These are phyloP conservation scores for Cupressus sempervirens DNA, from an alignment of 75 land plant genomes.

Conservation along the genomic window DNA sequence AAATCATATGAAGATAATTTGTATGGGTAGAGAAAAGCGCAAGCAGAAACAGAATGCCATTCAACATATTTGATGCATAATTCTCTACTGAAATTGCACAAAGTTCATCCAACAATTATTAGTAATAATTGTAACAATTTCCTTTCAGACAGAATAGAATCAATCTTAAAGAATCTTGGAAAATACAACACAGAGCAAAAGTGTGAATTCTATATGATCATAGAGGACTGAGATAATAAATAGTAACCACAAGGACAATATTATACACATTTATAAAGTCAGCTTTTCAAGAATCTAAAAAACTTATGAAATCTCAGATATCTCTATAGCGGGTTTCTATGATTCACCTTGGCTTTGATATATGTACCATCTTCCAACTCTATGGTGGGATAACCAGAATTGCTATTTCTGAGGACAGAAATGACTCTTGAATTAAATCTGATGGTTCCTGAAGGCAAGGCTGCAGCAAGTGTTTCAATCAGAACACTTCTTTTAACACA, in stretches of 20 bases:
- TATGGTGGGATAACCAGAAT: constrained; percentile 1
- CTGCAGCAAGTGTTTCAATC: constrained; percentile 22
- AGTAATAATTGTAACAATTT: neutral
- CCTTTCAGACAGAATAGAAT: neutral
- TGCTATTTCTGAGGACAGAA: constrained; percentile 4
- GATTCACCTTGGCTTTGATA: constrained; percentile 16
- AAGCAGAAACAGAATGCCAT: neutral
- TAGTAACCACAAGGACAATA: neutral
- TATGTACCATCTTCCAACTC: neutral
- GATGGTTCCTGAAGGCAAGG: constrained; percentile 24
- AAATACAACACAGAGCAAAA: neutral
- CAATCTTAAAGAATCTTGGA: neutral
- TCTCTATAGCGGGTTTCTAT: neutral
- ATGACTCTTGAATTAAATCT: constrained; percentile 22
- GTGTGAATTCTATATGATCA: neutral
- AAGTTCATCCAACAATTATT: neutral
- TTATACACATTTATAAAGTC: neutral
- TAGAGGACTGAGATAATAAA: neutral
- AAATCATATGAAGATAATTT: neutral
- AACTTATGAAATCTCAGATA: too few species aligned
- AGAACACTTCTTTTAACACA: constrained; percentile 25
- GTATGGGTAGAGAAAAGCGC: neutral
- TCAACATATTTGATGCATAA: neutral
- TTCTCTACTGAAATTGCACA: neutral
- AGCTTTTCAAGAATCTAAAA: neutral